These are phyloP conservation scores for Globisporangium cederbergense DNA, from an alignment of 352 stramenopile genomes.

Conservation along the genomic window DNA sequence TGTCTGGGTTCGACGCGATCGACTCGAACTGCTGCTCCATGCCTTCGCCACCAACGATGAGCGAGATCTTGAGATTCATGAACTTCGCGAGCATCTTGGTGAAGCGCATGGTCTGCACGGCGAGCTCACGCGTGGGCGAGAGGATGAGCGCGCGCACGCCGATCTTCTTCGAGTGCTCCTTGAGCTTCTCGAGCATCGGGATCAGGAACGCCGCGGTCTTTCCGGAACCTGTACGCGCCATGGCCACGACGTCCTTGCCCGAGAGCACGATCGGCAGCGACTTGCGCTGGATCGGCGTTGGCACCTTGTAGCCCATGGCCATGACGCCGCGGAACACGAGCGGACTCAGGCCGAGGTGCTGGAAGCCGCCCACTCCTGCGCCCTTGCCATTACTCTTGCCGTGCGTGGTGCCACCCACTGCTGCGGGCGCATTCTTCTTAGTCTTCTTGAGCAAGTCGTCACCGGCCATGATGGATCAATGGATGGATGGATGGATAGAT, in stretches of 20 bases:
- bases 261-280: conserved; percentile 95
- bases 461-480: conserved; percentile 34
- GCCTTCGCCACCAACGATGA: conserved; percentile 96
- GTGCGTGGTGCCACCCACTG: conserved; percentile 40
- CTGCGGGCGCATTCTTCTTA: conserved; percentile 30
- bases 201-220: conserved; percentile 99
- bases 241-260: conserved; percentile 96
- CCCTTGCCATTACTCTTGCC: conserved; percentile 82
- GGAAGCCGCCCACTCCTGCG: conserved; percentile 74
- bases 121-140: conserved; percentile 97
- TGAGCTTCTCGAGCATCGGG: conserved; percentile 96
- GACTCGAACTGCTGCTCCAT: conserved; percentile 98
- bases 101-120: conserved; percentile 95
- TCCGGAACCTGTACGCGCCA: conserved; percentile 97
- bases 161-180: conserved; percentile 89
- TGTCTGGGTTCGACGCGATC: conserved; percentile 91
- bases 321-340: conserved; percentile 85
- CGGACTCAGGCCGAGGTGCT: conserved; percentile 79
- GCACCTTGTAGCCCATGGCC: conserved; percentile 95
- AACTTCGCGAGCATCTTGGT: conserved; percentile 90
- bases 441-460: conserved; percentile 67
- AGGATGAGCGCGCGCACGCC: conserved; percentile 90
- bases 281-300: conserved; percentile 99
- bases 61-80: conserved; percentile 86
- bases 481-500: background rate